phyloP scores from a whole-genome alignment of 306 rosid genomes.

The Rosa persica region DNA sequence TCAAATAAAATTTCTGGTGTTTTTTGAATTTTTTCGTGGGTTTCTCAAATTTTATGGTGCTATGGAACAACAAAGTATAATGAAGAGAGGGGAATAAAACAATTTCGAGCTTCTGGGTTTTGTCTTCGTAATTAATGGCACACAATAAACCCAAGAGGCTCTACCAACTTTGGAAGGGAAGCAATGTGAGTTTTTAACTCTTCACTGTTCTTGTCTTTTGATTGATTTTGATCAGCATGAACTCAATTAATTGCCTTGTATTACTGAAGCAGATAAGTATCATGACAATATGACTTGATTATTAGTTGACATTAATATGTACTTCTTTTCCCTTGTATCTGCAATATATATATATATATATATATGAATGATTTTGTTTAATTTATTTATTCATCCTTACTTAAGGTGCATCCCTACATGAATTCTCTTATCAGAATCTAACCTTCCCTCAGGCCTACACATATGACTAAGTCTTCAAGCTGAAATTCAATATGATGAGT shows the following conservation, averaged over 20 bases:
- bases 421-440: no score
- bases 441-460: no score
- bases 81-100: conserved; percentile 31
- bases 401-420: background rate
- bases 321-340: background rate
- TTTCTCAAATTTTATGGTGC: background rate
- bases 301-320: background rate
- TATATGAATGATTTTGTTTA: background rate
- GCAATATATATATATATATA: background rate
- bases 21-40: background rate
- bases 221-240: background rate
- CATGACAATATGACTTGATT: background rate
- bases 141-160: conserved; percentile 53
- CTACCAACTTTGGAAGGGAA: conserved; percentile 91
- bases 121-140: conserved; percentile 20
- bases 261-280: background rate
- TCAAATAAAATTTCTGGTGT: background rate
- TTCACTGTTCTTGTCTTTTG: conserved; percentile 10
- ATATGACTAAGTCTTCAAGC: no score
- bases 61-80: conserved; percentile 38
- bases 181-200: conserved; percentile 63
- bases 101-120: conserved; percentile 33
- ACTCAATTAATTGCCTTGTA: conserved; percentile 2
- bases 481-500: background rate
- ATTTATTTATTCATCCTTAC: background rate